Evolutionary conservation across 2,329 filamentous ascomycete genomes (phyloP), one percentile per base, ranked within the genome.

Genomic region (Colletotrichum sidae): DNA sequence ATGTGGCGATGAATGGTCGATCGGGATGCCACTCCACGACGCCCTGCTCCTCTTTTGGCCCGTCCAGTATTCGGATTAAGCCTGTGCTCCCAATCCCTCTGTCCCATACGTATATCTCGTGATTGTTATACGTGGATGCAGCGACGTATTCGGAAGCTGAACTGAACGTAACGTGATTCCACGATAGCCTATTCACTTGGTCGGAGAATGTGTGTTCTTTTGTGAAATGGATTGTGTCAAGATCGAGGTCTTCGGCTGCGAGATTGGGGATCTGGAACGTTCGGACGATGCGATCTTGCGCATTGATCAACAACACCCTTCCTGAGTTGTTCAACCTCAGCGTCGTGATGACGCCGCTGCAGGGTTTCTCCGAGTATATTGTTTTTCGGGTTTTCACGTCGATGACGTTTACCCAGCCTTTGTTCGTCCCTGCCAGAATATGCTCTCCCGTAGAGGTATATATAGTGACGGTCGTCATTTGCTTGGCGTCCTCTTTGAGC

Each of bases 121-220:
- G 94, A 74, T 99, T 99, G 84, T 98, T 98, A 77, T 94, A 97
- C 2, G 96, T 98, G 34, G 94, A 97, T 0, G 96, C 96, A 33
- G 94, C 94, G 45, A 99, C 94, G 75, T 98, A 98, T 78, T 99
- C 96, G 56, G 94, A 94, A 0, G 92, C 96, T 1, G 93, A 91
- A 73, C 93, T 97, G 76, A 99, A 98, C 0, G 94, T 94, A 64
- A 97, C 94, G 74, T 97, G 94, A 74, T 98, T 99, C 96, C 96
- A 99, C 7, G 92, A 94, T 11, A 98, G 81, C 49, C 92, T 89
- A 75, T 99, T 98, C 55, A 99, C 96, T 4, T 98, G 91, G 75
- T 99, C 96, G 77, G 98, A 94, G 72, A 98, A 99, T 75, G 97
- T 98, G 81, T 99, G 96, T 78, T 99, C 95, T 11, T 97, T 88